Evolutionary conservation across 768 basidiomycete species (phyloP), one percentile per base, ranked within the genome.

Genomic region (Rossbeevera mucosa): DNA sequence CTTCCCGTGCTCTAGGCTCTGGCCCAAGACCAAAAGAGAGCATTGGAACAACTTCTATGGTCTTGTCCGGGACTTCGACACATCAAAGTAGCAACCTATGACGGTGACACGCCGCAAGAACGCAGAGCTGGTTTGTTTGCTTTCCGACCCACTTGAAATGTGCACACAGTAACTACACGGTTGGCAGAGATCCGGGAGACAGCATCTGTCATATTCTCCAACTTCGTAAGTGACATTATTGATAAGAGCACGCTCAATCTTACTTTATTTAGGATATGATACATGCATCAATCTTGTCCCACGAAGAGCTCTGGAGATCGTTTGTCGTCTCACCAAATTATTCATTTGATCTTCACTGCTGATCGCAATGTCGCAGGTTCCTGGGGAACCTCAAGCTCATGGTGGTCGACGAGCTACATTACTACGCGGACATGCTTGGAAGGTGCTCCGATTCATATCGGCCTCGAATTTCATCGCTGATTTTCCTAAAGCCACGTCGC

Each of bases 371-470:
- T 38, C 40, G 8, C 50, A 91, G 88, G 29, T 93, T 92, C 62
- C 67, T 95, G 46, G 82, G 82, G 61, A 83, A 85, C 58, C 71
- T 93, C 56, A 87, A 80, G 69, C 72, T 92, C 13, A 75, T 94
- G 49, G 91, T 81, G 1, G 83, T 93, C 2, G 89, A 94, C 61
- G 92, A 95, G 64, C 64, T 94, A 30, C 92, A 95, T 66, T 93
- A 90, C 63, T 94, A 95, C 62, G 76, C 81, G 2, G 85, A 86
- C 33, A 70, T 87, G 11, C 78, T 94, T 47, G 93, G 91, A 56
- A 91, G 88, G 89, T 86, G 57, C 21, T 57, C 3, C 16, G 14
- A 36, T 48, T 50, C 22, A 11, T 29, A 26, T 18, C 12, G 33
- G 4, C 28, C 25, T 22, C 20, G 7, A 25, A 4, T 20, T 26